phyloP scores from a whole-genome alignment of 768 basidiomycete species.

The Tulasnella calospora region DNA sequence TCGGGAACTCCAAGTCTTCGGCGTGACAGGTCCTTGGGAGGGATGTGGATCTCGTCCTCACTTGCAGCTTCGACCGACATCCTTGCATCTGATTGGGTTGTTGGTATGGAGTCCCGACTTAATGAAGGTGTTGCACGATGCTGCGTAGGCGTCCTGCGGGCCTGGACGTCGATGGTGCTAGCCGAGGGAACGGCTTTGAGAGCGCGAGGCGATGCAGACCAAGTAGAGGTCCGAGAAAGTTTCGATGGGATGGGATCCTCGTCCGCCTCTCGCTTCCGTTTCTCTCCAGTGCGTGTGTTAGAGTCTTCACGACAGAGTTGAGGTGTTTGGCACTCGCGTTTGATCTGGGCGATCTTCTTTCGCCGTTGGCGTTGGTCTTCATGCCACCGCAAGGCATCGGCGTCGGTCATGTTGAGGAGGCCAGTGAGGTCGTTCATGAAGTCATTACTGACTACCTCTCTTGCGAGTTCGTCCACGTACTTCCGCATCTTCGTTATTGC shows the following conservation, averaged over 20 bases:
- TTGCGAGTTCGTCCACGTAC: conserved; percentile 22
- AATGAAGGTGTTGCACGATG: not conserved
- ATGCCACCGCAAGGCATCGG: not conserved
- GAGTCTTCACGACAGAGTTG: not conserved
- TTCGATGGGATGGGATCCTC: conserved; percentile 1
- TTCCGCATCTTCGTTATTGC: conserved; percentile 23
- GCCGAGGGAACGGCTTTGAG: not conserved
- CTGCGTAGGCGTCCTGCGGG: not conserved
- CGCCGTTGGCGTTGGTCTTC: conserved; percentile 3
- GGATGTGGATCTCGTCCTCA: conserved; percentile 9
- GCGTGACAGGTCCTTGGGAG: conserved; percentile 15
- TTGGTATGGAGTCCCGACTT: not conserved
- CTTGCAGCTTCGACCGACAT: not conserved
- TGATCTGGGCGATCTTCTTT: not conserved
- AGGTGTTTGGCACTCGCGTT: not conserved
- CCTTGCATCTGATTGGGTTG: not conserved
- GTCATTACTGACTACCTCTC: conserved; percentile 4
- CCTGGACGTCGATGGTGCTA: not conserved
- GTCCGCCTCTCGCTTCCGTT: conserved; percentile 24
- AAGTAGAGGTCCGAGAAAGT: not conserved
- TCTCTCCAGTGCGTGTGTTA: not conserved
- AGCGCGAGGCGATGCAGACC: not conserved
- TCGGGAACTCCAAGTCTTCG: conserved; percentile 15
- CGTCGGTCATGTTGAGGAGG: not conserved
- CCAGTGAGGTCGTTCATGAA: conserved; percentile 7